Evolutionary conservation across 495 filamentous ascomycete species (phyloP), one percentile per base, ranked within the genome.

Genomic region (Penicillium pulvis): DNA sequence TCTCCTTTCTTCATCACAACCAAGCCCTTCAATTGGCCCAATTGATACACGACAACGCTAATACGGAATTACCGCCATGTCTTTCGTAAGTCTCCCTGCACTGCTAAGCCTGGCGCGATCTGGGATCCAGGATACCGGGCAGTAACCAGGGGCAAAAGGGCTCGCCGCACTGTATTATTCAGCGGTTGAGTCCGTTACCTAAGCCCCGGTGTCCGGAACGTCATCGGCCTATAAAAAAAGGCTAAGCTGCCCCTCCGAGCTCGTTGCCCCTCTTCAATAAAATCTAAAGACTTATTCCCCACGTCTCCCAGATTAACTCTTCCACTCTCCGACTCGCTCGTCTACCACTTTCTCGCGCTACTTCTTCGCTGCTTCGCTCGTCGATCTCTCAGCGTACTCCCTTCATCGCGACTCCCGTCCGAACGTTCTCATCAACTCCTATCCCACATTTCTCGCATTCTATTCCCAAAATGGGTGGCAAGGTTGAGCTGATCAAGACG

Each of bases 381-480:
- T 43, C 31, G 44, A 11, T 56, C 4, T 30, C 53, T 24, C 35
- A 49, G 53, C 65, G 63, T 17, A 47, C 49, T 60, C 55, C 41
- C 42, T 26, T 45, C 49, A 5, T 41, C 49, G 46, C 52, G 33
- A 26, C 56, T 57, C 56, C 39, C 50, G 39, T 59, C 59, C 67
- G 71, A 30, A 33, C 69, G 19, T 77, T 77, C 51, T 71, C 75
- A 44, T 57, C 59, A 3, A 71, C 75, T 45, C 68, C 72, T 19
- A 52, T 71, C 56, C 43, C 65, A 19, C 58, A 57, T 52, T 85
- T 88, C 62, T 68, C 74, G 26, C 67, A 67, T 33, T 82, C 84
- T 49, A 68, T 75, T 52, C 61, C 67, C 65, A 85, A 80, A 64
- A 82, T 85, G 78, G 82, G 61, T 49, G 58, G 62, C 59, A 66